Evolutionary conservation across 2,329 filamentous ascomycete species (phyloP).

Genomic region (Atkinsonella hypoxylon): DNA sequence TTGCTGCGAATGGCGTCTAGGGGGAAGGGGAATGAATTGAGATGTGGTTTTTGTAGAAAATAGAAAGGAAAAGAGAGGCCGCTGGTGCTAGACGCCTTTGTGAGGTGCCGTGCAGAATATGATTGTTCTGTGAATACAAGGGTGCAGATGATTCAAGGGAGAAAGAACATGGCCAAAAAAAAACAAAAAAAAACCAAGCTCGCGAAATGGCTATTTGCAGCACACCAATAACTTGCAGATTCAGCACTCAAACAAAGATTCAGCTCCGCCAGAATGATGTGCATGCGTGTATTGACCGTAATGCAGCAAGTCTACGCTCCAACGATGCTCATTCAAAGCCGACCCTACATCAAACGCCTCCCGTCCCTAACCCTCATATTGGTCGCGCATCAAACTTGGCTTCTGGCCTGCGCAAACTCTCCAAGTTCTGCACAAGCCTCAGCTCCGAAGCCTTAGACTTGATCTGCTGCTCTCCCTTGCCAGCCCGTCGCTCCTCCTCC

Average conservation of each 20-base stretch:
- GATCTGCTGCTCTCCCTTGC: slow-evolving; percentile 52
- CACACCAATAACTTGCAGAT: too few species aligned
- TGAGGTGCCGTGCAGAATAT: too few species aligned
- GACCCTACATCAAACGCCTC: background rate
- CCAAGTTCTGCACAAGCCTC: slow-evolving; percentile 64
- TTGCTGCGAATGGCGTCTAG: slow-evolving; percentile 1
- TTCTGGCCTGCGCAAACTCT: slow-evolving; percentile 53
- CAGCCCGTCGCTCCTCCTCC: slow-evolving; percentile 32
- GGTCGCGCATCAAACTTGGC: slow-evolving; percentile 48
- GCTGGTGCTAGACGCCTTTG: too few species aligned
- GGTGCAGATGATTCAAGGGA: background rate
- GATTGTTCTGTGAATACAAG: too few species aligned
- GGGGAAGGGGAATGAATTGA: background rate
- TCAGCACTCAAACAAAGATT: too few species aligned
- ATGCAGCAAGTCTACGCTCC: background rate
- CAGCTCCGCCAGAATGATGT: background rate
- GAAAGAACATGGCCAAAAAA: too few species aligned
- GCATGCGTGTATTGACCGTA: background rate
- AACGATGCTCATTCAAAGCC: background rate
- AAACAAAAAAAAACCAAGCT: too few species aligned
- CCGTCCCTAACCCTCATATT: slow-evolving; percentile 20
- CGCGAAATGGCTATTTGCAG: too few species aligned
- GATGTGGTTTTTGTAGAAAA: background rate
- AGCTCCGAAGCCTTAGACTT: slow-evolving; percentile 82
- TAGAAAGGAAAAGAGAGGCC: background rate